Evolutionary conservation across 2,329 filamentous ascomycete species (phyloP), one percentile per base, ranked within the genome.

Genomic region (Fusarium sp.): DNA sequence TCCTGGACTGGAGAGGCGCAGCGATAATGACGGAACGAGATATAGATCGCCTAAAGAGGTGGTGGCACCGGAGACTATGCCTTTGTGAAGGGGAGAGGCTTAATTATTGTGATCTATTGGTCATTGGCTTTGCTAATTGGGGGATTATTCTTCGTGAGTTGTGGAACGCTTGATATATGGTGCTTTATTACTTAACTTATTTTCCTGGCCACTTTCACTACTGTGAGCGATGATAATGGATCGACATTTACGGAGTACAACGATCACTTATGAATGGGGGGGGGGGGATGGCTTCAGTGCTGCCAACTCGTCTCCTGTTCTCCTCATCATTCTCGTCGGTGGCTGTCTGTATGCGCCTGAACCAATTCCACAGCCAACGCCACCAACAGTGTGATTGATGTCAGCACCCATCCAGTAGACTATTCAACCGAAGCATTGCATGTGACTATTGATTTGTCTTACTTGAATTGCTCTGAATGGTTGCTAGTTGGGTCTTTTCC

Each of bases 1-100:
- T 18, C 73, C 78, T 20, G 80, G 80, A 0, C 38, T 81, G 48
- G 71, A 76, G 40, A 81, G 78, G 57, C 40, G 78, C 13, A 68
- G 70, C n/a, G 50, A 64, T 20, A 73, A 54, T 35, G 74, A 80
- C 30, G 77, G 77, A 23, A 71, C 56, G 13, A 67, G 65, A 15
- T 74, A 73, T 32, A 44, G 57, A n/a, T 60, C 62, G 15, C 74
- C 77, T 7, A 68, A 67, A 44, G 64, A 69, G 41, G 71, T 78
- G 7, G 73, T 74, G 6, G 70, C 70, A 18, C 74, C 76, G 1
- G 44, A 69, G 11, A 70, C 42, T 18, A 37, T 59, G 62, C 40
- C 53, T 18, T 3, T 70, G 14, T 70, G 30, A 67, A 15, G 9
- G 15, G 27, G 50, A 26, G 27, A n/a, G 18, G 35, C 10, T 30